Evolutionary conservation across 208 protist species (phyloP).

Genomic region (Acanthamoeba lenticulata): DNA sequence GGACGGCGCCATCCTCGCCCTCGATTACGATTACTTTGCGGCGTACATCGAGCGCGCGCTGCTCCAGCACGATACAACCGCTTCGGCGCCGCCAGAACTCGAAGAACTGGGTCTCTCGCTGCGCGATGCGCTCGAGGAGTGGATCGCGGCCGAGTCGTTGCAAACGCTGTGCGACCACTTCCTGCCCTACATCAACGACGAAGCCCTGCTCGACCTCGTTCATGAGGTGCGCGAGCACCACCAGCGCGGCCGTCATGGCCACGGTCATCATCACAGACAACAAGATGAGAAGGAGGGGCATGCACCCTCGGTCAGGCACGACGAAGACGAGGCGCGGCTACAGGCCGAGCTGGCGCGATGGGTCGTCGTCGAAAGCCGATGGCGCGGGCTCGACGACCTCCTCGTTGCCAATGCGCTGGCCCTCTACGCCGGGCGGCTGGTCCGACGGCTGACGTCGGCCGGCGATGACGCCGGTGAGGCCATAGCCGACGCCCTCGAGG

Average conservation of each 20-base stretch:
- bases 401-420: background rate
- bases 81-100: too few species aligned
- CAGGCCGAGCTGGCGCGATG: background rate
- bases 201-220: background rate
- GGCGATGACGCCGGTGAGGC: background rate
- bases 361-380: background rate
- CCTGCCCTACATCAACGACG: background rate
- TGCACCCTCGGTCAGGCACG: background rate
- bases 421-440: background rate
- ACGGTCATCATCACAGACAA: background rate
- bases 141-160: background rate
- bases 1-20: background rate
- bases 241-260: background rate
- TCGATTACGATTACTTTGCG: slow-evolving; percentile 17
- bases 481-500: background rate
- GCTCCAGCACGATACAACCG: too few species aligned
- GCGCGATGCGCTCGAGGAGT: background rate
- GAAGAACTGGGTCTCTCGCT: too few species aligned
- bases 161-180: slow-evolving; percentile 13
- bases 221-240: background rate
- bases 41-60: background rate
- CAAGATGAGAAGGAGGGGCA: too few species aligned
- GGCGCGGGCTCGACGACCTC: background rate
- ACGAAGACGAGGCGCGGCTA: background rate
- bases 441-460: background rate